These are phyloP conservation scores for Aspergillus intermedius DNA, from an alignment of 2,329 filamentous ascomycete species.

Conservation along the genomic window DNA sequence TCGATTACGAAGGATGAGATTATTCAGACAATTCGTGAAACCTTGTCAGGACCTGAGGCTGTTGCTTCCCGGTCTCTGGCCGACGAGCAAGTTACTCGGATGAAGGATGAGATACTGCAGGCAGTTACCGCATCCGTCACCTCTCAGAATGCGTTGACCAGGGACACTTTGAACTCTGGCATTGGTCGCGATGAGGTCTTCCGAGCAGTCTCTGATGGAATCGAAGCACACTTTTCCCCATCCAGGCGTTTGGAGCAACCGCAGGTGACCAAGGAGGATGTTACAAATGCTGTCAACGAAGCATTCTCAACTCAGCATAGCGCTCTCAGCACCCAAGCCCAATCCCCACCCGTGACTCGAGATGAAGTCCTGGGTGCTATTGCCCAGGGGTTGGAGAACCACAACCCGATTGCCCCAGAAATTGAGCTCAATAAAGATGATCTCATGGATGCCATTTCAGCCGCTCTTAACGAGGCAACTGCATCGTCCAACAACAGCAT, in stretches of 20 bases:
- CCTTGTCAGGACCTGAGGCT: conserved; percentile 70
- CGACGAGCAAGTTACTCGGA: conserved; percentile 21
- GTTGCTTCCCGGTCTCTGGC: conserved; percentile 12
- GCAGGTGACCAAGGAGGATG: conserved; percentile 24
- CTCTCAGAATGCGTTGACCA: conserved; percentile 26
- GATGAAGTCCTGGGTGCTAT: conserved; percentile 54
- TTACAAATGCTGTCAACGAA: conserved; percentile 26
- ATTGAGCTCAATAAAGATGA: conserved; percentile 51
- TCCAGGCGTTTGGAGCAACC: conserved; percentile 51
- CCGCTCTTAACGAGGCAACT: conserved; percentile 49
- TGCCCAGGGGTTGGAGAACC: conserved; percentile 50
- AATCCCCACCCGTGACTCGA: conserved; percentile 44
- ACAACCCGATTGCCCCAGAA: conserved; percentile 48
- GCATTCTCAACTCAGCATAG: conserved; percentile 26
- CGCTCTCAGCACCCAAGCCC: conserved; percentile 22
- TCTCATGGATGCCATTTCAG: conserved; percentile 54
- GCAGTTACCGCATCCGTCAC: conserved; percentile 25
- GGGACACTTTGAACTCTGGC: conserved; percentile 25
- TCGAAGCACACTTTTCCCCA: conserved; percentile 41
- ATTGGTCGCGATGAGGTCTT: conserved; percentile 53
- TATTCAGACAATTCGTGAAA: conserved; percentile 74
- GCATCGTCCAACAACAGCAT: conserved; percentile 46
- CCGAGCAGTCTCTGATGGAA: conserved; percentile 53
- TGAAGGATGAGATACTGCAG: conserved; percentile 30
- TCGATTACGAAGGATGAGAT: conserved; percentile 75